These are phyloP conservation scores for Phytophthora sansomeana DNA, from an alignment of 352 stramenopile species.

Conservation along the genomic window DNA sequence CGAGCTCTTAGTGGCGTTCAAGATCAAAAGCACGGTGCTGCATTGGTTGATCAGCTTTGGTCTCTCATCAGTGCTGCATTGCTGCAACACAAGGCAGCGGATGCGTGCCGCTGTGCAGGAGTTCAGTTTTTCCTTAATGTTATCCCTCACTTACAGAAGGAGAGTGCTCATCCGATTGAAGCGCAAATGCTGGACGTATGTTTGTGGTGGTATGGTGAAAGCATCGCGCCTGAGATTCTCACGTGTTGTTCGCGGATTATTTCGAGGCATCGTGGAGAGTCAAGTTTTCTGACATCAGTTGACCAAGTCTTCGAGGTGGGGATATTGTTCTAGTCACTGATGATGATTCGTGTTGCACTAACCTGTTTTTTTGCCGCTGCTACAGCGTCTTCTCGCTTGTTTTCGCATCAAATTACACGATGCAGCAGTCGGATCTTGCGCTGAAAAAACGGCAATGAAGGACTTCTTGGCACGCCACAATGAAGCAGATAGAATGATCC, in stretches of 20 bases:
- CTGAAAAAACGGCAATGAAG: conserved; percentile 41
- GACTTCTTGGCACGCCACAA: conserved; percentile 42
- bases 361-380: background rate
- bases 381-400: conserved; percentile 43
- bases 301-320: conserved; percentile 43
- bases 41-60: conserved; percentile 63
- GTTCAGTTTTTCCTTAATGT: conserved; percentile 67
- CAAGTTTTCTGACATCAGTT: conserved; percentile 30
- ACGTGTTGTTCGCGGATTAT: conserved; percentile 53
- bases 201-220: conserved; percentile 55
- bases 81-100: conserved; percentile 33
- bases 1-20: conserved; percentile 63
- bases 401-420: conserved; percentile 61
- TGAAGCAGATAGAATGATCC: conserved; percentile 47
- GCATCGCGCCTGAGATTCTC: conserved; percentile 52
- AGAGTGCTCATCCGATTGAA: conserved; percentile 34
- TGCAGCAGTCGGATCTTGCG: conserved; percentile 19
- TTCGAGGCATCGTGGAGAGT: conserved; percentile 42
- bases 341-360: background rate
- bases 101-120: conserved; percentile 39
- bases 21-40: conserved; percentile 33
- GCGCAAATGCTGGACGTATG: conserved; percentile 50
- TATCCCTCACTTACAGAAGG: conserved; percentile 33
- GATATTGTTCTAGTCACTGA: background rate
- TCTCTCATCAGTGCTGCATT: conserved; percentile 48